Evolutionary conservation across 192 early-diverging fungal species (phyloP), one percentile per base, ranked within the genome.

Genomic region (Allomyces arbusculus): DNA sequence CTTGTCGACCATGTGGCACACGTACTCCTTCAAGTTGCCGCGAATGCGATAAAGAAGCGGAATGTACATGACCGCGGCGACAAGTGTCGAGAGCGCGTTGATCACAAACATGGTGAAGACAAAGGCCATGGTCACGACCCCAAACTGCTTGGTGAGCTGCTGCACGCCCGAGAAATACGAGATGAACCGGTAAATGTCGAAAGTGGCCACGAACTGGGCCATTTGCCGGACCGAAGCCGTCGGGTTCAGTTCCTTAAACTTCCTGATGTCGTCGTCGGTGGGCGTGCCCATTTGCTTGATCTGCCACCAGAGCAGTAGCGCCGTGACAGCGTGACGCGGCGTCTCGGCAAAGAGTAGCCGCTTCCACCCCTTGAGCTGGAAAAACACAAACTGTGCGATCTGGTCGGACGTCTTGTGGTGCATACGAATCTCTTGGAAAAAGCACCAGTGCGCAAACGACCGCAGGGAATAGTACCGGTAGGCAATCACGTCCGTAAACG

Each of bases 321-420:
- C 33, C 33, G 33, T 84, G 68, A 91, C 79, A 45, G 87, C 80
- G 67, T 88, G 86, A 64, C 90, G 85, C n/a, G 89, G 89, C 9
- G 84, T 76, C 69, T 92, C 89, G 55, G 91, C 89, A 66, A 92
- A 74, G 9, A 92, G 69, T 9, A 92, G 72, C 22, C 89, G 83
- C 67, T 89, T 91, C 91, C 91, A 91, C 43, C 85, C 85, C 74
- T 87, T 83, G 66, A 91, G 84, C 22, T 79, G 77, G 72, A 91
- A 91, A 68, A 87, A 92, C 20, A 89, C 84, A 74, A 80, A 91
- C 69, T 91, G 91, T 5, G 89, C 87, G 3, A 91, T 24, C 3
- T 78, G 69, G 62, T 92, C 91, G 22, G 77, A 76, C 14, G 66
- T 65, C 73, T 80, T 87, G 22, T 71, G 79, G 3, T 82, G 82